These are phyloP conservation scores for Starmerella khaoyaiensis DNA, from an alignment of 805 yeast genomes.

Conservation along the genomic window DNA sequence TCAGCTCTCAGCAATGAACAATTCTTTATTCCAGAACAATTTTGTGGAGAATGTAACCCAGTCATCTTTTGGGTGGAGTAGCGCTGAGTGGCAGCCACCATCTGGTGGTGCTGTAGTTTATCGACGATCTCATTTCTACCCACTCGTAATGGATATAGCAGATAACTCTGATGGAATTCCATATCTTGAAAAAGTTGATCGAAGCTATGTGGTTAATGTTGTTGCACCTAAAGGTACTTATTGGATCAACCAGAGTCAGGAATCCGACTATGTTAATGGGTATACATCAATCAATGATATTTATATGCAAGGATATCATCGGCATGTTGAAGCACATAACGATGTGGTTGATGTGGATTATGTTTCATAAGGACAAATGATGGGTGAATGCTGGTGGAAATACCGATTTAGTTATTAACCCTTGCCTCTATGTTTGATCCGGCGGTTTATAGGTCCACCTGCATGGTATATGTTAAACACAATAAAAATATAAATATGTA, in stretches of 20 bases:
- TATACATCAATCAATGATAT: slow-evolving; percentile 6
- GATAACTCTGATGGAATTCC: too few species aligned
- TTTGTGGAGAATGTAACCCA: slow-evolving; percentile 1
- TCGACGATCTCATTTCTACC: slow-evolving; percentile 7
- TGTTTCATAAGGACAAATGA: too few species aligned
- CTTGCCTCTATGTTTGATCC: too few species aligned
- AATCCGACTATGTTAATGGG: not conserved
- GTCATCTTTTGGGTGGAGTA: slow-evolving; percentile 1
- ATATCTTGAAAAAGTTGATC: not conserved
- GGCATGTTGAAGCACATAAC: slow-evolving; percentile 5
- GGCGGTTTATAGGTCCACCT: too few species aligned
- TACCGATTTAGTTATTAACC: too few species aligned
- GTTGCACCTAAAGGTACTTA: slow-evolving; percentile 1
- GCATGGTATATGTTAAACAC: too few species aligned
- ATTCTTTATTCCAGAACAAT: not conserved
- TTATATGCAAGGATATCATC: slow-evolving; percentile 4
- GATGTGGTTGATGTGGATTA: too few species aligned
- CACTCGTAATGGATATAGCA: not conserved
- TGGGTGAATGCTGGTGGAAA: too few species aligned
- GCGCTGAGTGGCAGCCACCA: slow-evolving; percentile 1
- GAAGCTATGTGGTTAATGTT: slow-evolving; percentile 8
- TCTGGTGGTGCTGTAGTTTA: slow-evolving; percentile 3
- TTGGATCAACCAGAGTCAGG: slow-evolving; percentile 5
- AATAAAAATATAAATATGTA: too few species aligned
- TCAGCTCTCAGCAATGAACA: slow-evolving; percentile 4